Conservation (phyloP, 23 red algal species). For the Chondrus crispus region DNA sequence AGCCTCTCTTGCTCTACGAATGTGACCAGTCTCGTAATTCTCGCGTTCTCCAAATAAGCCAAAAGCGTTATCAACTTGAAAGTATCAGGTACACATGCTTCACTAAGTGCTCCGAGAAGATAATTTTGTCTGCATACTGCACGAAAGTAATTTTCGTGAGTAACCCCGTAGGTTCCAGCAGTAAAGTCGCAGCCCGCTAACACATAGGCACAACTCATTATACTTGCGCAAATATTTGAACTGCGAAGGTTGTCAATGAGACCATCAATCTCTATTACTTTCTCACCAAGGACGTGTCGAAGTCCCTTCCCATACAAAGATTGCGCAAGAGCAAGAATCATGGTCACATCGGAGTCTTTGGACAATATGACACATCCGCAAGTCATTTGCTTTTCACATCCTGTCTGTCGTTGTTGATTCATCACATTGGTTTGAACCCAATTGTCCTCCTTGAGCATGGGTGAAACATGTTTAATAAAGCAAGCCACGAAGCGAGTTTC, state of each 20-base stretch:
- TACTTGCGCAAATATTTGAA: background rate
- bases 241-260: background rate
- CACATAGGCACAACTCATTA: background rate
- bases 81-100: background rate
- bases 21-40: background rate
- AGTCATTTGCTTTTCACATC: background rate
- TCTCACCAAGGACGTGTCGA: background rate
- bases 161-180: background rate
- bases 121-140: background rate
- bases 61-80: background rate
- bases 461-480: background rate
- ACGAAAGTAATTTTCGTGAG: background rate
- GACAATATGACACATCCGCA: background rate
- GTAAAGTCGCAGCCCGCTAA: slow-evolving; percentile 19
- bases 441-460: background rate
- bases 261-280: background rate
- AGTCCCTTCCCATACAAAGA: background rate
- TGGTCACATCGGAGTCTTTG: slow-evolving; percentile 17
- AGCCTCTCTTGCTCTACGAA: background rate
- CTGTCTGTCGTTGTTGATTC: background rate
- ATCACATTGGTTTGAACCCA: background rate
- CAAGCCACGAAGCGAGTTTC: background rate
- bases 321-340: background rate
- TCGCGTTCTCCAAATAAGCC: background rate
- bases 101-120: background rate